phyloP scores from a whole-genome alignment of 495 filamentous ascomycete species.

The Talaromyces borbonicus region DNA sequence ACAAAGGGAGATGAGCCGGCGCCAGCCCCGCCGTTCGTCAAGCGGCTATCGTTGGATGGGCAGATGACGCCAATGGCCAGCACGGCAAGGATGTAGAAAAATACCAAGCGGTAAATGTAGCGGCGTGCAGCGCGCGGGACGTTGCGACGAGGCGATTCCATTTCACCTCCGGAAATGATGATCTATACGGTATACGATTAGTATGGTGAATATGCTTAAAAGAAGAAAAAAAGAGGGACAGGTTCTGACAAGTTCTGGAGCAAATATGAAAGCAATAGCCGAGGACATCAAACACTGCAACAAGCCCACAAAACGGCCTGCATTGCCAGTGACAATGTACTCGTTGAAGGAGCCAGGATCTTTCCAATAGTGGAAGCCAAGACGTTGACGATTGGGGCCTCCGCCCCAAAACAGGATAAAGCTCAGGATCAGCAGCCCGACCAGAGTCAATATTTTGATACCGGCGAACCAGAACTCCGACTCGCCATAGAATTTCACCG shows the following conservation, averaged over 20 bases:
- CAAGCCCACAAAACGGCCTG: slow-evolving; percentile 33
- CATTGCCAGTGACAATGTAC: slow-evolving; percentile 28
- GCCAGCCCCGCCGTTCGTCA: slow-evolving; percentile 37
- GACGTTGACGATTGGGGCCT: slow-evolving; percentile 47
- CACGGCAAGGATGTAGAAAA: slow-evolving; percentile 63
- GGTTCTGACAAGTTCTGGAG: no score
- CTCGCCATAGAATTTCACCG: slow-evolving; percentile 60
- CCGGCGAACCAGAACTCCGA: slow-evolving; percentile 65
- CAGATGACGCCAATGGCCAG: slow-evolving; percentile 50
- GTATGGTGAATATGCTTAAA: no score
- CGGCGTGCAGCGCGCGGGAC: slow-evolving; percentile 70
- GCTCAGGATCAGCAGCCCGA: slow-evolving; percentile 57
- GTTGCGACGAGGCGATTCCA: slow-evolving; percentile 63
- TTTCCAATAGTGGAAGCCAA: slow-evolving; percentile 67
- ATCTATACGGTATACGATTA: no score
- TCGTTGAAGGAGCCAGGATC: slow-evolving; percentile 57
- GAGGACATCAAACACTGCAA: slow-evolving; percentile 30
- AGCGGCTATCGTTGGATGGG: slow-evolving; percentile 37
- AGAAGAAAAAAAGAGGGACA: no score
- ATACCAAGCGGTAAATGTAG: slow-evolving; percentile 76
- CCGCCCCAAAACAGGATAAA: slow-evolving; percentile 60
- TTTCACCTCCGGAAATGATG: slow-evolving; percentile 70
- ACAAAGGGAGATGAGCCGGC: slow-evolving; percentile 54
- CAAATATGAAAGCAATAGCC: slow-evolving; percentile 40
- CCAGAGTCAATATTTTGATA: slow-evolving; percentile 65